Conservation (phyloP, 306 rosid species). For the Urtica urens region DNA sequence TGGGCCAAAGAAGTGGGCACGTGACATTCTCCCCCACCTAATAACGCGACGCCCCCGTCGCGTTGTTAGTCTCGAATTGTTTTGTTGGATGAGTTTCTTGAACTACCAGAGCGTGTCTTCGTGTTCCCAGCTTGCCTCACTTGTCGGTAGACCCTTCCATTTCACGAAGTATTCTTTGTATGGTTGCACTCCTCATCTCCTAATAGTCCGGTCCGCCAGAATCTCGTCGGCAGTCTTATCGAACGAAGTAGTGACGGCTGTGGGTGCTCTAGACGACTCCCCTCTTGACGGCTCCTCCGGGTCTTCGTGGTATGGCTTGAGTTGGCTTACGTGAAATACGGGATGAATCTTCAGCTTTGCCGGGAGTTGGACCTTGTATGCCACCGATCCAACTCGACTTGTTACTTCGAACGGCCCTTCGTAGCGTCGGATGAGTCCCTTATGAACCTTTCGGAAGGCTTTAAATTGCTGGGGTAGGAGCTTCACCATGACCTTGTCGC, state of each 20-base stretch:
- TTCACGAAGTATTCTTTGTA: not conserved
- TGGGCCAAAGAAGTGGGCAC: too few relatives aligned
- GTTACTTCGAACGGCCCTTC: too few relatives aligned
- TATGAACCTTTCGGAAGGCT: too few relatives aligned
- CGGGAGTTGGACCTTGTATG: too few relatives aligned
- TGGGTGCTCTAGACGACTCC: not conserved
- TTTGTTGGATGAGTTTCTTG: not conserved
- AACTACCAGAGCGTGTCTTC: too few relatives aligned
- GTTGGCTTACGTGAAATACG: too few relatives aligned
- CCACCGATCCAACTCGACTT: too few relatives aligned
- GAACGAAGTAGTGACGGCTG: not conserved
- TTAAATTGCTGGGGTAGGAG: not conserved
- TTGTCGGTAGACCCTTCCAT: not conserved
- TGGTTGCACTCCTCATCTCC: not conserved
- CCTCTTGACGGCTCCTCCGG: not conserved
- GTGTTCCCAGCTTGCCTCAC: not conserved
- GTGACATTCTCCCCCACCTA: not conserved
- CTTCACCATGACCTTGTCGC: too few relatives aligned
- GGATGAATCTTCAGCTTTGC: too few relatives aligned
- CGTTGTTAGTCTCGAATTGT: not conserved
- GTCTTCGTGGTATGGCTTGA: too few relatives aligned
- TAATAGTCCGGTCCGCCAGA: not conserved
- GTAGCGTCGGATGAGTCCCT: too few relatives aligned
- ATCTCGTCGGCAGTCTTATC: not conserved
- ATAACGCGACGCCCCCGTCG: not conserved